phyloP scores from a whole-genome alignment of 371 early-diverging fungal species.

The Syncephalastrum sp. region DNA sequence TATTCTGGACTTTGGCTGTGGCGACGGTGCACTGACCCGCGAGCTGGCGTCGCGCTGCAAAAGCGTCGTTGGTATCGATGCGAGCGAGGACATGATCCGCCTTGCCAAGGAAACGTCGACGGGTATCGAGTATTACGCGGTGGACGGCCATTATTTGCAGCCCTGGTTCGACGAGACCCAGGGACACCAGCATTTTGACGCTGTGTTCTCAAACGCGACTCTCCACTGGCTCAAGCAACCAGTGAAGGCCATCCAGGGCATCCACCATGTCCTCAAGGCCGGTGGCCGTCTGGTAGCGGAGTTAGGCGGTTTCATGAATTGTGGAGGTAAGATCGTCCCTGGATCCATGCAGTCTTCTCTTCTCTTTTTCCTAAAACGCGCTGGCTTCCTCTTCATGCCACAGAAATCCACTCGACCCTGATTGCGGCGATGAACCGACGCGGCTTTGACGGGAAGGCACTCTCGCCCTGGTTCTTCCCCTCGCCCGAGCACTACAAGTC shows the following conservation, averaged over 20 bases:
- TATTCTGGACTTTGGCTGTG: slow-evolving; percentile 74
- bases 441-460: slow-evolving; percentile 48
- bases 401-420: slow-evolving; percentile 55
- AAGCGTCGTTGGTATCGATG: slow-evolving; percentile 62
- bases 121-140: slow-evolving; percentile 33
- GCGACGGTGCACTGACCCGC: slow-evolving; percentile 64
- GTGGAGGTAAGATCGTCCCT: slow-evolving; percentile 25
- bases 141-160: slow-evolving; percentile 53
- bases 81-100: slow-evolving; percentile 61
- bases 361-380: too few species aligned
- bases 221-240: slow-evolving; percentile 79
- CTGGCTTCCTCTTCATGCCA: background rate
- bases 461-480: slow-evolving; percentile 74
- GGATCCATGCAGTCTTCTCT: too few species aligned
- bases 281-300: slow-evolving; percentile 66
- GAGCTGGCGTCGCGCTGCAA: slow-evolving; percentile 44
- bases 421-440: slow-evolving; percentile 56
- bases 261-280: slow-evolving; percentile 53
- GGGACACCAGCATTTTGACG: slow-evolving; percentile 44
- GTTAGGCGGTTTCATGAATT: slow-evolving; percentile 59
- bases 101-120: slow-evolving; percentile 37
- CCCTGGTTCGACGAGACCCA: slow-evolving; percentile 39
- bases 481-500: slow-evolving; percentile 47
- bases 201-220: slow-evolving; percentile 64
- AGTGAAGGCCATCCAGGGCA: slow-evolving; percentile 55